Base-by-base conservation (phyloP, 495 filamentous ascomycete species). In the Podospora pseudocomata region DNA sequence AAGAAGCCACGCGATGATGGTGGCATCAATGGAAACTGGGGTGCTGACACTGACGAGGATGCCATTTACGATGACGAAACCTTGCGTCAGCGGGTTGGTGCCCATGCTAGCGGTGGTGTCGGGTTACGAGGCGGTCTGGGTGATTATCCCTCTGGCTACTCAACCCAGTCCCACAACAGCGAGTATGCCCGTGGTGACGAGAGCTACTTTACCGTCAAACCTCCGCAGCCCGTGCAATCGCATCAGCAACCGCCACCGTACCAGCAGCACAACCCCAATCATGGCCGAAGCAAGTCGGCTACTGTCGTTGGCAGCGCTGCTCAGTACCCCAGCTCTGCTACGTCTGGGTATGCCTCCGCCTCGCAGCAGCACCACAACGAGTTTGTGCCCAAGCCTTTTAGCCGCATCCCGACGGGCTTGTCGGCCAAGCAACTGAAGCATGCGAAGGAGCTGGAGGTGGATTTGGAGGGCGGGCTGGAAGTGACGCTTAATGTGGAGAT, bases 401-500 rank as follows among this genome's bases (percentile, higher is more conserved):
- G 88, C 64, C 89, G 92, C 23, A 87, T 88, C 19, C 89, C 92
- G 18, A 94, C 91, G 0, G 86, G 87, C 20, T 79, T 92, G 6
- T 86, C 84, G 57, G 78, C 83, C 16, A 92, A 89, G 75, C 84
- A 88, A 30, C 77, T 88, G 28, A 74, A 76, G 72, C 68, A 73
- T n/a, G 67, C 74, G 5, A 64, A 68, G 27, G 66, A 71, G 59
- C 67, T 71, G 65, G 74, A 78, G 56, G 75, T 94, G 72, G 86
- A 96, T 70, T 82, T 96, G 0, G 82, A 91, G 69, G 88, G 88
- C 56, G 93, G 92, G 2, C 81, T 99, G 26, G 92, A 97, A 63
- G 87, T 99, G 30, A 89, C 85, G 11, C 77, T 99, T 30, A 94
- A 96, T 71, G 86, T 95, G 72, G 95, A 99, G 80, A 86, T 97